These are phyloP conservation scores for Apophysomyces variabilis DNA, from an alignment of 371 early-diverging fungal species.

Conservation along the genomic window DNA sequence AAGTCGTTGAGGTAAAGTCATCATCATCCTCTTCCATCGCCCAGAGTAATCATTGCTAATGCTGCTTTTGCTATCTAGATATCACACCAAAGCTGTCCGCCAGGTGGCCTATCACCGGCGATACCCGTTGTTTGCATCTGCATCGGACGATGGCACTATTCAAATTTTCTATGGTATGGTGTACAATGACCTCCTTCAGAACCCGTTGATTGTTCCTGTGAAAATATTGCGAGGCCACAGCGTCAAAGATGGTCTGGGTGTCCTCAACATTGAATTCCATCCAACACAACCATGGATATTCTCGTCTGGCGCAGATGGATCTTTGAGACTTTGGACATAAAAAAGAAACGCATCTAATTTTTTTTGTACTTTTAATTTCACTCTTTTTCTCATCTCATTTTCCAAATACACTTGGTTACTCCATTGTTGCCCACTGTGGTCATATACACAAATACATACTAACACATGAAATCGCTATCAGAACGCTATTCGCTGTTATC, in stretches of 20 bases:
- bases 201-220: constrained; percentile 98
- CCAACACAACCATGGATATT: constrained; percentile 97
- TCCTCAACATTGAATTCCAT: constrained; percentile 89
- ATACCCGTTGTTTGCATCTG: constrained; percentile 94
- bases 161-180: constrained; percentile 98
- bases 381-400: neutral
- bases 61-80: constrained; percentile 43
- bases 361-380: neutral
- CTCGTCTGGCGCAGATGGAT: constrained; percentile 78
- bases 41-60: neutral
- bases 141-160: constrained; percentile 92
- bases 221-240: constrained; percentile 90
- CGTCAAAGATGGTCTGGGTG: constrained; percentile 75
- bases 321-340: constrained; percentile 81
- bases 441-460: too few relatives aligned
- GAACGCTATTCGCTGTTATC: too few relatives aligned
- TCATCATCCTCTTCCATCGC: too few relatives aligned
- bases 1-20: constrained; percentile 72
- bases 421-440: too few relatives aligned
- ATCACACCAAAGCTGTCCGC: constrained; percentile 90
- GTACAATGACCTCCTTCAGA: constrained; percentile 90
- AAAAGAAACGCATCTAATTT: neutral
- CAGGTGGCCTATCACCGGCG: constrained; percentile 85
- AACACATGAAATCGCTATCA: too few relatives aligned
- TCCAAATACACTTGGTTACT: neutral